Base-by-base conservation (phyloP, 768 basidiomycete species). In the Leccinum incarnatum region DNA sequence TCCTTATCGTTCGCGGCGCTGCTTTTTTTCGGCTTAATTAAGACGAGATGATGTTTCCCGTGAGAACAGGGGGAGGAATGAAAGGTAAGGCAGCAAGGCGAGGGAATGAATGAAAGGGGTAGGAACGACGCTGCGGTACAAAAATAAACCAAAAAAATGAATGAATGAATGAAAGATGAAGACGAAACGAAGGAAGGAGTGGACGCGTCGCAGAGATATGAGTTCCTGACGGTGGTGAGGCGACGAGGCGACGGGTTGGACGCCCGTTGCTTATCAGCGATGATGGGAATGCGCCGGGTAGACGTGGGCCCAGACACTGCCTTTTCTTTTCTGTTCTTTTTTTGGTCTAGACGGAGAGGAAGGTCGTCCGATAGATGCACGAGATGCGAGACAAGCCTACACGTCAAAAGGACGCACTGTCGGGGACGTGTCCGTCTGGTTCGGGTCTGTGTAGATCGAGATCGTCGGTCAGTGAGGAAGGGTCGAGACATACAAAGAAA, bases 251-350 rank as follows among this genome's bases (percentile, higher is more conserved):
- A 42, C 32, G 36, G 12, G 34, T 23, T 25, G 17, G 46, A 45
- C 23, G 52, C 5, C 15, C 23, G 36, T 40, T 45, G 29, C 51
- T 55, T 59, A 65, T 68, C 61, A 12, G 11, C 19, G 30, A 51
- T 19, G 55, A 58, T 56, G 40, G 10, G n/a, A 42, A 54, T 51
- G 50, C 25, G 40, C 37, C 42, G 14, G 42, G 50, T 27, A 46
- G 47, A 48, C 46, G 54, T 65, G 54, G 36, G 45, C 54, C 11
- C 46, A 56, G 45, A 56, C 42, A 51, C 56, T 68, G 57, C 53
- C n/a, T 21, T 51, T 58, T 6, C 17, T 49, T 14, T 29, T 17
- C 29, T 54, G 54, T 37, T 45, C 36, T 14, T n/a, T 14, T 36
- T 42, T 25, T 17, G 55, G 42, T 45, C 19, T 45, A 45, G 19